A percentile compares a stretch with the other conserved stretches of the same genome.
phyloP scores from a whole-genome alignment of 2,329 filamentous ascomycete species.

The Cladophialophora bantiana region DNA sequence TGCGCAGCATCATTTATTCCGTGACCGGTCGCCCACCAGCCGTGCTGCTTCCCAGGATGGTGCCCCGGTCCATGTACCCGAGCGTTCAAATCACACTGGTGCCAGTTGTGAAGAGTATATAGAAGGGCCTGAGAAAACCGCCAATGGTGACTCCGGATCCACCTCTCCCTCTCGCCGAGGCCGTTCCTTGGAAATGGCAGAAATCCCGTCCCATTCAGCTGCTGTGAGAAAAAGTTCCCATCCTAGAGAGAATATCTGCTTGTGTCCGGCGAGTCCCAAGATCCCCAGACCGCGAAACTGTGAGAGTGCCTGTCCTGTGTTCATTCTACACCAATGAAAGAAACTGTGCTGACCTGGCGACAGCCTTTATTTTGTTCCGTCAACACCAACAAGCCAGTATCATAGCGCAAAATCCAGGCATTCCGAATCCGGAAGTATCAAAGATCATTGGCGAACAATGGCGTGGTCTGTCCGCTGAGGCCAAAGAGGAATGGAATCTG shows the following conservation, averaged over 20 bases:
- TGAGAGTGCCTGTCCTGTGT: conserved; percentile 51
- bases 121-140: conserved; percentile 12
- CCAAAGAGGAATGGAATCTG: conserved; percentile 85
- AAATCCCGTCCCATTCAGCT: conserved; percentile 12
- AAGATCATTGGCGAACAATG: conserved; percentile 97
- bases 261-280: conserved; percentile 74
- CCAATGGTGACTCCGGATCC: conserved; percentile 19
- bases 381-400: conserved; percentile 88
- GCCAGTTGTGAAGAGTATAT: conserved; percentile 15
- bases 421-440: conserved; percentile 94
- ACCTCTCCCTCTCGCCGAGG: conserved; percentile 21
- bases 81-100: conserved; percentile 7
- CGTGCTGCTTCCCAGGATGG: conserved; percentile 24
- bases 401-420: conserved; percentile 80
- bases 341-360: conserved; percentile 35
- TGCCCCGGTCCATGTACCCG: conserved; percentile 29
- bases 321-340: conserved; percentile 29
- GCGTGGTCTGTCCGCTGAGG: conserved; percentile 75
- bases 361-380: conserved; percentile 97
- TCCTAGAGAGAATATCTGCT: conserved; percentile 59
- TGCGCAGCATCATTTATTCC: conserved; percentile 41
- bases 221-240: conserved; percentile 5
- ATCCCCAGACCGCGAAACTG: conserved; percentile 75
- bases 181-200: conserved; percentile 23
- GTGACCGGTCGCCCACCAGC: conserved; percentile 23